A percentile compares a stretch with the other conserved stretches of the same genome.
Conservation (phyloP, 352 stramenopile genomes). For the Phytophthora pluvialis region DNA sequence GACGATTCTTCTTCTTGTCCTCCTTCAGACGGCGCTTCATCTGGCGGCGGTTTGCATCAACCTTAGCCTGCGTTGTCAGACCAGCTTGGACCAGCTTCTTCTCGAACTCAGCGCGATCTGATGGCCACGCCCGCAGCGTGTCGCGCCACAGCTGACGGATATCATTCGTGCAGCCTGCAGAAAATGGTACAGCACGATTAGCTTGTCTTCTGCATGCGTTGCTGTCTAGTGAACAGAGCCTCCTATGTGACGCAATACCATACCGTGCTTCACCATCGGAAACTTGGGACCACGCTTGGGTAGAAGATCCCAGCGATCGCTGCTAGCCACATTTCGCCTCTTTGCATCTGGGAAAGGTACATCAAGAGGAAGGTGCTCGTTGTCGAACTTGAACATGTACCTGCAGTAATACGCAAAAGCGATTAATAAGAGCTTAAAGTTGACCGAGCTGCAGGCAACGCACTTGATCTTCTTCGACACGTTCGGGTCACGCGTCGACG, state of each 20-base stretch:
- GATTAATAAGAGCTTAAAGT: not conserved
- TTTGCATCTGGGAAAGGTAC: conserved; percentile 79
- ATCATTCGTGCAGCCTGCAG: conserved; percentile 81
- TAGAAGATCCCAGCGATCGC: conserved; percentile 75
- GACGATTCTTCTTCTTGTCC: conserved; percentile 82
- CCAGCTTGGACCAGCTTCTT: conserved; percentile 82
- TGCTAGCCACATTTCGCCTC: conserved; percentile 61
- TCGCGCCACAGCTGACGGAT: conserved; percentile 86
- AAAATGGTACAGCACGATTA: conserved; percentile 14
- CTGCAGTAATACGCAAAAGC: conserved; percentile 23
- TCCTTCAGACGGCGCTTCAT: conserved; percentile 84
- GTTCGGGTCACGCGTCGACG: conserved; percentile 79
- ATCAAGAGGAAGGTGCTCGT: conserved; percentile 81
- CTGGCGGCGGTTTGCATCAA: conserved; percentile 78
- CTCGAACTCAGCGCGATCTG: conserved; percentile 80
- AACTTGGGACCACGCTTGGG: conserved; percentile 79
- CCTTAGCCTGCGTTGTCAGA: conserved; percentile 83
- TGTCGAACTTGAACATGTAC: conserved; percentile 88
- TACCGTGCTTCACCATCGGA: conserved; percentile 81
- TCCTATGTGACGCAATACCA: conserved; percentile 4
- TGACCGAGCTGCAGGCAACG: conserved; percentile 1
- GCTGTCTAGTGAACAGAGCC: no score
- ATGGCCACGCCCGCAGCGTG: conserved; percentile 73
- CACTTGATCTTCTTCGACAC: conserved; percentile 85
- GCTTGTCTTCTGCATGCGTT: no score